A percentile compares a stretch with the other conserved stretches of the same genome.
phyloP scores from a whole-genome alignment of 2,329 filamentous ascomycete genomes.

The Didymella pomorum region DNA sequence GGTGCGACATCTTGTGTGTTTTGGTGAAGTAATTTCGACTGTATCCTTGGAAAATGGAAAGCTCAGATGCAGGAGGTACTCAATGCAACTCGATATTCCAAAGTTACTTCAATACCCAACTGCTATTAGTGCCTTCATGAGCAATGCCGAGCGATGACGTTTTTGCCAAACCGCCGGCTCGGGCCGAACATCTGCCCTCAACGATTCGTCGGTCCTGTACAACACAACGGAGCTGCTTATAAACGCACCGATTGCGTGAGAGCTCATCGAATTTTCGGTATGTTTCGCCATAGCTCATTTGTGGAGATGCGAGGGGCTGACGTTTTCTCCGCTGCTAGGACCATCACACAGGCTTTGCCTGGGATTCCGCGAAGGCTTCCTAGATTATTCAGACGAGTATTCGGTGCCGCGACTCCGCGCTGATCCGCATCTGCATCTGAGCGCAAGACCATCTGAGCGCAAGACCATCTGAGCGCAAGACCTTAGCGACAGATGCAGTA shows the following conservation, averaged over 20 bases:
- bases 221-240: conserved; percentile 13
- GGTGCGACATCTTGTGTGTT: conserved; percentile 37
- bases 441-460: too few species aligned
- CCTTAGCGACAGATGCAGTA: background rate
- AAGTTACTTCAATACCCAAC: background rate
- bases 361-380: background rate
- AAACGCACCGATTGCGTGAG: conserved; percentile 20
- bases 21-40: too few species aligned
- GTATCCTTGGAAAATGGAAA: too few species aligned
- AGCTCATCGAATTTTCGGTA: background rate
- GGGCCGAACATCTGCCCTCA: conserved; percentile 6
- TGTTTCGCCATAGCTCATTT: background rate
- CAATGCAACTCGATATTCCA: too few species aligned
- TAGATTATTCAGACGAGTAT: background rate
- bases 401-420: background rate
- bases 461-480: background rate
- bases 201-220: conserved; percentile 10
- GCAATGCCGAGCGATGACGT: conserved; percentile 18
- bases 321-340: background rate
- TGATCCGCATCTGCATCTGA: background rate
- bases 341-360: background rate
- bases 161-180: conserved; percentile 5
- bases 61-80: too few species aligned
- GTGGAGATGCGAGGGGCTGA: background rate
- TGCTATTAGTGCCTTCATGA: conserved; percentile 18